Base-by-base conservation (phyloP, 805 yeast genomes). In the Kodamaea kaohsiungensis region DNA sequence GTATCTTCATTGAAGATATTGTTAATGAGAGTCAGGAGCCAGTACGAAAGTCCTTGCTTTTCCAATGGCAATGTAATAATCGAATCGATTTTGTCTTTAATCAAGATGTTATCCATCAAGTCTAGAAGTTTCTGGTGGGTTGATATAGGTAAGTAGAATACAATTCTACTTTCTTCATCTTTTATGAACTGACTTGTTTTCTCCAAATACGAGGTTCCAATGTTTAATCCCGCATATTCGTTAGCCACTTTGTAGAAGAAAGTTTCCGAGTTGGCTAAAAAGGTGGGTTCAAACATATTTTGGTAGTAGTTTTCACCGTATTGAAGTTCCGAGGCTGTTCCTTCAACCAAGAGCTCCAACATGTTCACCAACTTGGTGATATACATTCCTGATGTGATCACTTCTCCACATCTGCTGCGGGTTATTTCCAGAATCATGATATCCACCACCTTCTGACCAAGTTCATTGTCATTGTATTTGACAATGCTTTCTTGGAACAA, bases 281-380 rank as follows among this genome's bases (percentile, higher is more conserved):
- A 78, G 49, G 66, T 70, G 0, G 90, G 91, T 61, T 90, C 96
- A 65, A 91, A 88, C 43, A 72, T 77, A 16, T 76, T 78, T 22
- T 77, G 72, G 63, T 88, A 91, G 58, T 84, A 87, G 52, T 81
- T 85, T 54, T 86, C 91, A 4, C 81, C 80, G 18, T 70, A 65
- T 39, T 56, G 63, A 17, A 61, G 53, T n/a, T 67, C 74, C 5
- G 61, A 37, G 61, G n/a, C 61, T 64, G 52, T 53, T 17, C 54
- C 54, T 53, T 83, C 87, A 3, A 77, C 69, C 37, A 89, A 69
- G 5, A 86, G 71, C 62, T 89, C 95, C 65, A 89, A 78, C 91
- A 92, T 89, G 43, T 75, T 76, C 13, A 90, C 78, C 8, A 84
- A 67, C 30, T 86, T 79, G 58, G 86, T 84, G 56, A 91, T 78